Conservation (phyloP, 305 asterid genomes). For the Ilex paraguariensis region DNA sequence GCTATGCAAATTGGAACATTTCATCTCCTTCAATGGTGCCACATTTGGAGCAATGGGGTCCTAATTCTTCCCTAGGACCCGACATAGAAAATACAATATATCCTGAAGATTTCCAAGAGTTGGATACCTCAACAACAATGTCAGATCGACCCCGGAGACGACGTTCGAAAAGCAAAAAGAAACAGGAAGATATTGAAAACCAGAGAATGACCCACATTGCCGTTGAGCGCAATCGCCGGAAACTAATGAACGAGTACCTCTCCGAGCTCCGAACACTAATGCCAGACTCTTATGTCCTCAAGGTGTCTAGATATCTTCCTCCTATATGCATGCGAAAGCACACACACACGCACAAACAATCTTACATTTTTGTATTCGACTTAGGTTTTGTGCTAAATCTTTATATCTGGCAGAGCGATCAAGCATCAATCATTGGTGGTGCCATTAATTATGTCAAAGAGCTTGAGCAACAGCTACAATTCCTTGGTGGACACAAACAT, state of each 20-base stretch:
- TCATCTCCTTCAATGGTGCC: slow-evolving; percentile 2
- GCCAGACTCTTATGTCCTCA: slow-evolving; percentile 35
- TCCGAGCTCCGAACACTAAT: slow-evolving; percentile 26
- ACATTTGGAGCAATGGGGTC: slow-evolving; percentile 14
- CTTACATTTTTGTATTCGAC: too few relatives aligned
- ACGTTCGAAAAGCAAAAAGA: slow-evolving; percentile 25
- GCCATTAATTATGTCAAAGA: slow-evolving; percentile 40
- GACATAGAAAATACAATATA: not conserved
- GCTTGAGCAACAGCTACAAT: slow-evolving; percentile 36
- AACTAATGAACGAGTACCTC: slow-evolving; percentile 40
- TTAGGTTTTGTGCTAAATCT: not conserved
- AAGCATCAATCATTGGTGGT: slow-evolving; percentile 41
- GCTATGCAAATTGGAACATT: slow-evolving; percentile 2
- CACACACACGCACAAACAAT: too few relatives aligned
- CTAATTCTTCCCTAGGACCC: slow-evolving; percentile 10
- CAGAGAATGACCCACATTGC: slow-evolving; percentile 45
- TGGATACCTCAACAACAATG: slow-evolving; percentile 2
- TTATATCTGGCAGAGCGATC: slow-evolving; percentile 24
- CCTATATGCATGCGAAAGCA: too few relatives aligned
- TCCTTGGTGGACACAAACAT: slow-evolving; percentile 23
- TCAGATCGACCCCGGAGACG: slow-evolving; percentile 15
- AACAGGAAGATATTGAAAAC: slow-evolving; percentile 31
- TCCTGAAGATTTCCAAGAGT: slow-evolving; percentile 1
- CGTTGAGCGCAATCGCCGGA: slow-evolving; percentile 36
- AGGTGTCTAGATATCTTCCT: slow-evolving; percentile 14